A percentile compares a stretch with the other conserved stretches of the same genome.
Evolutionary conservation across 176 grass and related monocot genomes (phyloP).

Genomic region (Lolium multiflorum): DNA sequence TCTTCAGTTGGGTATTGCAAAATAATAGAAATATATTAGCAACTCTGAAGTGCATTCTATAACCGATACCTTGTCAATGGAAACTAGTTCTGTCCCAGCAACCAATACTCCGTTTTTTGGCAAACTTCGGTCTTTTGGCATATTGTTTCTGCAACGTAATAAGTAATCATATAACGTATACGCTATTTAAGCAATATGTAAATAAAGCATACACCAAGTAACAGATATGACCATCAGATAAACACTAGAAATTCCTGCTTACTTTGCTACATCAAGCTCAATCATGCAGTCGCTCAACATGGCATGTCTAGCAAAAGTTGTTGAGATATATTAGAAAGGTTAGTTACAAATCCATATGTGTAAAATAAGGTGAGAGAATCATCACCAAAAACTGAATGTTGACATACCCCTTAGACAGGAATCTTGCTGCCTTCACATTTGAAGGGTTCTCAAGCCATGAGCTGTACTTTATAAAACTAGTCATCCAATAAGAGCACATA

Average conservation of each 20-base stretch:
- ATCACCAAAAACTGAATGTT: conserved; percentile 36
- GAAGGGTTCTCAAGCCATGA: conserved; percentile 94
- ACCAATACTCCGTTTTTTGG: conserved; percentile 37
- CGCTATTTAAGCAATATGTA: conserved; percentile 1
- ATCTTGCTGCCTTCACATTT: conserved; percentile 88
- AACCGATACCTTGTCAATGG: conserved; percentile 91
- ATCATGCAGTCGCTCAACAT: conserved; percentile 86
- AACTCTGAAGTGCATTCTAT: conserved; percentile 30
- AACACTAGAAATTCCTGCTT: conserved; percentile 42
- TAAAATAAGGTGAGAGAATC: conserved; percentile 37
- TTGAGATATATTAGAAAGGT: conserved; percentile 38
- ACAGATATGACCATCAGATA: conserved; percentile 18
- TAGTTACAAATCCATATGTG: conserved; percentile 34
- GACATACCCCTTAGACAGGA: conserved; percentile 87
- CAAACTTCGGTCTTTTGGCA: conserved; percentile 44
- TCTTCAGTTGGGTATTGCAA: conserved; percentile 16
- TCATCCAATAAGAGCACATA: conserved; percentile 93
- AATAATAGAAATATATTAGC: background rate
- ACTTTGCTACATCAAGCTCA: conserved; percentile 75
- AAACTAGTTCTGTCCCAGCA: conserved; percentile 60
- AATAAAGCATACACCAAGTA: conserved; percentile 30
- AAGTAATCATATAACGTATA: conserved; percentile 27
- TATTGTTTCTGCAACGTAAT: conserved; percentile 56
- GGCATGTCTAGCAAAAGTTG: conserved; percentile 69
- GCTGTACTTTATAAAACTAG: conserved; percentile 92